These are phyloP conservation scores for Thermothielavioides terrestris DNA, from an alignment of 495 filamentous ascomycete species.

Conservation along the genomic window DNA sequence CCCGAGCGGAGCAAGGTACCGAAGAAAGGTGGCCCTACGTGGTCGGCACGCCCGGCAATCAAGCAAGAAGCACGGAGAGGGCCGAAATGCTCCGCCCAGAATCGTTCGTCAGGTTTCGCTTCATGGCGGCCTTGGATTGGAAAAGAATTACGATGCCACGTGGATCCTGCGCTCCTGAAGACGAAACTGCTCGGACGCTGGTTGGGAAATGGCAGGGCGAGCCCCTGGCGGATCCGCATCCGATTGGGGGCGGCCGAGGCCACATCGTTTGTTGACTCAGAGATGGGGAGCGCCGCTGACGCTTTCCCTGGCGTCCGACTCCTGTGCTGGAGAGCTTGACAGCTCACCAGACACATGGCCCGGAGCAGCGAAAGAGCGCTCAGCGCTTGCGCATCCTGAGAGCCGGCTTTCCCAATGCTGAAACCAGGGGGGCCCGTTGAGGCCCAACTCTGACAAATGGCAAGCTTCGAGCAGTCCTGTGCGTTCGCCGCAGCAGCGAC, in stretches of 20 bases:
- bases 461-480: neutral
- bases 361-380: neutral
- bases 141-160: neutral
- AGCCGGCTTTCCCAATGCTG: neutral
- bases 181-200: slow-evolving; percentile 5
- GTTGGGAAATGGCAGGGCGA: neutral
- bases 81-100: neutral
- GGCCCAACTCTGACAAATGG: slow-evolving; percentile 13
- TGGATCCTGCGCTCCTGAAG: neutral
- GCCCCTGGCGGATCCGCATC: slow-evolving; percentile 7
- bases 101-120: slow-evolving; percentile 6
- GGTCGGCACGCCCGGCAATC: neutral
- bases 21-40: no score
- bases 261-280: slow-evolving; percentile 11
- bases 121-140: neutral
- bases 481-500: no score
- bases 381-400: neutral
- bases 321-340: neutral
- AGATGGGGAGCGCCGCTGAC: neutral
- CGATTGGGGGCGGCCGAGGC: slow-evolving; percentile 10
- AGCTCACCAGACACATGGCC: slow-evolving; percentile 7
- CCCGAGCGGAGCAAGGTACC: no score
- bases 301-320: neutral
- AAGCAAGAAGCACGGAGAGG: neutral
- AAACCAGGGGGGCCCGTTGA: slow-evolving; percentile 7